Conservation (phyloP, 148 eudicot species). For the Silene uniflora region DNA sequence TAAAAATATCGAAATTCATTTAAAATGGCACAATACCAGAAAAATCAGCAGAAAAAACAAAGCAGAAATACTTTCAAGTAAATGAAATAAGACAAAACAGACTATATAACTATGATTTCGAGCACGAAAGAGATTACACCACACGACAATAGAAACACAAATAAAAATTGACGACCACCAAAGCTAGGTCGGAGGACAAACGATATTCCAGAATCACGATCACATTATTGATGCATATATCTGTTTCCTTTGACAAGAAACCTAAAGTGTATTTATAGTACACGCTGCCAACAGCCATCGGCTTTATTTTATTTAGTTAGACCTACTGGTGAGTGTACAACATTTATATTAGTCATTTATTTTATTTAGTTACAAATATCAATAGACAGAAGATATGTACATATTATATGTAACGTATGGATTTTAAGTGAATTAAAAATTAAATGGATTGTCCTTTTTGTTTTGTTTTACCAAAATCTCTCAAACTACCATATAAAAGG, state of each 20-base stretch:
- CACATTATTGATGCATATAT: not conserved
- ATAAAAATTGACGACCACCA: not conserved
- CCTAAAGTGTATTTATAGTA: constrained; percentile 20
- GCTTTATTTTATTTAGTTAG: no score
- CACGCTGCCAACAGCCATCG: constrained; percentile 98
- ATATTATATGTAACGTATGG: no score
- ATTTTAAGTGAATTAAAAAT: no score
- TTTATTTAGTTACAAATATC: no score
- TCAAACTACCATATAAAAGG: no score
- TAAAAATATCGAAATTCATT: no score
- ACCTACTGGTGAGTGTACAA: no score
- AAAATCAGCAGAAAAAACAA: not conserved
- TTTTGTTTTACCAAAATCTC: no score
- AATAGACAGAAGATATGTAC: no score
- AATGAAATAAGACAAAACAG: not conserved
- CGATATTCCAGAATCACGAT: not conserved
- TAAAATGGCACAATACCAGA: not conserved
- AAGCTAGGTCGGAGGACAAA: not conserved
- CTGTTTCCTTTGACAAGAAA: not conserved
- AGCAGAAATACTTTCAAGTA: not conserved
- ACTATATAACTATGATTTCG: not conserved
- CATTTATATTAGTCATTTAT: no score
- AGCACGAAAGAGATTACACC: not conserved
- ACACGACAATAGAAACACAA: no score
- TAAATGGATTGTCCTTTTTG: no score